phyloP scores from a whole-genome alignment of 441 rosid genomes.

The Brassica hybrid region DNA sequence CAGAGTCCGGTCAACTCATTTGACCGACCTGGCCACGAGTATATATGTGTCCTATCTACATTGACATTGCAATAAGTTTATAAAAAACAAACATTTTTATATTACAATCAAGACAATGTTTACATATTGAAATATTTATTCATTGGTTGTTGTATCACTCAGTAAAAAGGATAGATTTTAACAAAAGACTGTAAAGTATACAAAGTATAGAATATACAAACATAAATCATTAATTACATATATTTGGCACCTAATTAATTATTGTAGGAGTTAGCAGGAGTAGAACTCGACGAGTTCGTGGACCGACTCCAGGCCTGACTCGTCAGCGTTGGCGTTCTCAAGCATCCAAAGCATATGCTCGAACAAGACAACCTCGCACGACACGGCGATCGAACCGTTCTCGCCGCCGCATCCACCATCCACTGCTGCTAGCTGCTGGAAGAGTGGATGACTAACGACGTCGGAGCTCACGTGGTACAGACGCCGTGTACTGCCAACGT shows the following conservation, averaged over 20 bases:
- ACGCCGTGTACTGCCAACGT: slow-evolving; percentile 61
- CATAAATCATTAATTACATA: slow-evolving; percentile 9
- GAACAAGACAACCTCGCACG: slow-evolving; percentile 90
- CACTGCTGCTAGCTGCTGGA: slow-evolving; percentile 61
- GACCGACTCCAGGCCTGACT: slow-evolving; percentile 64
- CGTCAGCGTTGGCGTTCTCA: slow-evolving; percentile 71
- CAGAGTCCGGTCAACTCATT: neutral
- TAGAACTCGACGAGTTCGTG: slow-evolving; percentile 82
- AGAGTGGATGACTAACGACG: slow-evolving; percentile 47
- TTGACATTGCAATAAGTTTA: neutral
- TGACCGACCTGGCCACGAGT: neutral
- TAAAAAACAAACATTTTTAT: neutral
- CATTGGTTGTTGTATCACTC: slow-evolving; percentile 1
- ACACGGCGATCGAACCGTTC: slow-evolving; percentile 52
- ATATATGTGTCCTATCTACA: neutral
- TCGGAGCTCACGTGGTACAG: slow-evolving; percentile 54
- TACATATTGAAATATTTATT: slow-evolving; percentile 12
- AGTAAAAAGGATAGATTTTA: neutral
- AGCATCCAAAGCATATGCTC: slow-evolving; percentile 96
- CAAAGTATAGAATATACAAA: slow-evolving; percentile 40
- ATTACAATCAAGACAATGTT: neutral
- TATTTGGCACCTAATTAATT: slow-evolving; percentile 20
- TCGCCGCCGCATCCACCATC: slow-evolving; percentile 46
- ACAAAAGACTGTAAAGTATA: slow-evolving; percentile 33
- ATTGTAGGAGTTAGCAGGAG: slow-evolving; percentile 55